Evolutionary conservation across 768 basidiomycete genomes (phyloP), one percentile per base, ranked within the genome.

Genomic region (Macrolepiota dolichaula): DNA sequence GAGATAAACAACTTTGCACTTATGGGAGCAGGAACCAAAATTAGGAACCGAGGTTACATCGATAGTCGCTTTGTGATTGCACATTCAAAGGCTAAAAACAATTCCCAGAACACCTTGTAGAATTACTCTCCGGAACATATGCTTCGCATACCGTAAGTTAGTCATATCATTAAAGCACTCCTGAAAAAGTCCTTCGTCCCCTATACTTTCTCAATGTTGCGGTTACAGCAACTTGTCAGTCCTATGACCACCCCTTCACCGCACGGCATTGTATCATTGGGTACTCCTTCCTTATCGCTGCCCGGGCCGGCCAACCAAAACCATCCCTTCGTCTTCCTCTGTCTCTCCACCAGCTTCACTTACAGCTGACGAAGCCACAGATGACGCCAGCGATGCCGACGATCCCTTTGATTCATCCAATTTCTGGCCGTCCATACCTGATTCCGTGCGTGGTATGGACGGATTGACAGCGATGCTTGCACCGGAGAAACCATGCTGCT

Each of bases 321-420:
- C 83, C 86, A 92, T 87, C 5, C 89, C 91, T 67, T 93, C 91
- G 61, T 94, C 91, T 68, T 89, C 87, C 69, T 94, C 91, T 40
- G 91, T 92, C 66, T 91, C 90, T 24, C 76, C 77, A 9, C 87
- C 88, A 63, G 81, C 81, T 69, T 87, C 87, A 64, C 87, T 91
- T 47, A 77, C 74, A 35, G 79, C 74, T 27, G 59, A 61, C 38
- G 69, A 72, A 17, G 69, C 69, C 0, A 72, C 62, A 5, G 74
- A 73, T 2, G 79, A 73, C 5, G 72, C 63, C 22, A 76, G 53
- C 35, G 76, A 74, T n/a, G 73, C 72, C 54, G 69, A 74, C 9
- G 77, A 77, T 25, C 57, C 55, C 6, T 53, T 59, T 3, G 51
- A 24, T 13, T 56, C 55, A 13, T 56, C 62, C 24, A 60, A 27